Base-by-base conservation (phyloP, 2,329 filamentous ascomycete genomes). In the Monosporascus sp. region DNA sequence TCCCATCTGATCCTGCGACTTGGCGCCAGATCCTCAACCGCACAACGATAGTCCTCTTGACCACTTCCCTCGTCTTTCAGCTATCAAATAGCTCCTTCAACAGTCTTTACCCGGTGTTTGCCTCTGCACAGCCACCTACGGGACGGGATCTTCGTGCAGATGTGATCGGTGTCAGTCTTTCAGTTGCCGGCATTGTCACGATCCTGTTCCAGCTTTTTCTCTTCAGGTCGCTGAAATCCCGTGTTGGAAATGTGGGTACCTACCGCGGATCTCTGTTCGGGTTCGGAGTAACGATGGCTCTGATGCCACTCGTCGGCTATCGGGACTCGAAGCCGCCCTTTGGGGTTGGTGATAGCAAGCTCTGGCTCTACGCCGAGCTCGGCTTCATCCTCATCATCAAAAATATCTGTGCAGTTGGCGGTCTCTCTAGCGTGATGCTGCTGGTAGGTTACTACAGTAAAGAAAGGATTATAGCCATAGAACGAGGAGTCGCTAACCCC, bases 31-130 rank as follows among this genome's bases (percentile, higher is more conserved):
- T 96, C 2, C 78, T 93, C 49, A 96, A 89, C 64, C 80, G 85
- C 53, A 91, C 94, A 54, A 96, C 91, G 0, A 69, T 97, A 14
- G 75, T 95, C 3, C 80, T 99, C 0, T 80, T 99, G 6, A 69
- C 83, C 50, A 95, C 92, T 0, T 97, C 96, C 65, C 82, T 97
- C 44, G 87, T 97, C 49, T 99, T 97, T 67, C 92, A 97, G 65
- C 79, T 99, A 5, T 86, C 89, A 56, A 97, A 97, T 69, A 90
- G 97, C 60, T 91, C 90, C 3, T 99, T 92, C 79, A 97, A 96
- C 71, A 93, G 90, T 18, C 77, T 99, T 0, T 99, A 95, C 64
- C 94, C 94, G 1, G 93, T 97, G 51, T 99, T 97, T 63, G 89
- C 87, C 1, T 86, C 92, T 51, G 85, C 88, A 0, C 71, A 80